phyloP scores from a whole-genome alignment of 2,329 filamentous ascomycete genomes.

The Epichloe brachyelytri region DNA sequence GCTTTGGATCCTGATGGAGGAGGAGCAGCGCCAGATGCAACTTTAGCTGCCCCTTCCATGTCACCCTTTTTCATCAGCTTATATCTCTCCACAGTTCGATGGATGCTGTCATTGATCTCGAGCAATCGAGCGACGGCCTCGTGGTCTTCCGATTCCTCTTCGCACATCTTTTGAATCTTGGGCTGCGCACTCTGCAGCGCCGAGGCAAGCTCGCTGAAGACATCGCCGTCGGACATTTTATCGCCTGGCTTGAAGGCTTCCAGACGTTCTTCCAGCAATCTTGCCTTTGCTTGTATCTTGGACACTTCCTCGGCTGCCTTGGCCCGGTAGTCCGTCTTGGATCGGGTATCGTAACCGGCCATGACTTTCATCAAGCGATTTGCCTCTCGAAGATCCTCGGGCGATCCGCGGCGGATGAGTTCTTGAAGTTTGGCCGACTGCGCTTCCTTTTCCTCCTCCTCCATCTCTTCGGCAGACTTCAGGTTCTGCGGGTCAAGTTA shows the following conservation, averaged over 20 bases:
- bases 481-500: conserved; percentile 50
- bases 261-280: conserved; percentile 81
- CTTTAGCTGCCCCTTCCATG: conserved; percentile 65
- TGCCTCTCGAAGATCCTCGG: conserved; percentile 89
- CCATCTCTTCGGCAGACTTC: conserved; percentile 96
- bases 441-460: conserved; percentile 86
- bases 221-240: conserved; percentile 54
- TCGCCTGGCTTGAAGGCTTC: conserved; percentile 75
- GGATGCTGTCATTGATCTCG: conserved; percentile 98
- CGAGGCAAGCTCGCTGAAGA: conserved; percentile 73
- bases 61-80: conserved; percentile 95
- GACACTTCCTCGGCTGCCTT: conserved; percentile 93
- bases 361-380: conserved; percentile 98
- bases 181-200: conserved; percentile 87
- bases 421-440: conserved; percentile 98
- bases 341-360: conserved; percentile 90
- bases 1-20: conserved; percentile 25
- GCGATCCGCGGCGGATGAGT: conserved; percentile 80
- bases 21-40: conserved; percentile 68
- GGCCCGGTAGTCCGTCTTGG: conserved; percentile 94
- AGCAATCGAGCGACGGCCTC: conserved; percentile 91
- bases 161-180: conserved; percentile 99
- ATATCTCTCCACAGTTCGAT: conserved; percentile 89
- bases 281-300: conserved; percentile 92
- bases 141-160: conserved; percentile 93